Conservation (phyloP, 495 filamentous ascomycete genomes). For the Pseudevernia furfuracea region DNA sequence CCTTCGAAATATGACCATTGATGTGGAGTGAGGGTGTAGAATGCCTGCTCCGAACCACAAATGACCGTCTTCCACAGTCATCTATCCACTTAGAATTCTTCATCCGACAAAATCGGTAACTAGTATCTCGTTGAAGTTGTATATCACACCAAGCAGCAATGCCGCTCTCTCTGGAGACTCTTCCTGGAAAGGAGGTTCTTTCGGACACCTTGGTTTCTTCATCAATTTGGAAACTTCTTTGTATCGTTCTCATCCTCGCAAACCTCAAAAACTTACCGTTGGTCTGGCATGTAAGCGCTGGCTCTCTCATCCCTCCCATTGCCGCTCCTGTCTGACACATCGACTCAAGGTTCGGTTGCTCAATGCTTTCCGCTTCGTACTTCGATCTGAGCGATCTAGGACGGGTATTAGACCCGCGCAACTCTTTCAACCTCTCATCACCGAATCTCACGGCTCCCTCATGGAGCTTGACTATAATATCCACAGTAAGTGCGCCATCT, state of each 20-base stretch:
- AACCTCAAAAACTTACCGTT: slow-evolving; percentile 57
- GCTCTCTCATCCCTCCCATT: neutral
- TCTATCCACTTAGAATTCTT: neutral
- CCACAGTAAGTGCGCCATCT: slow-evolving; percentile 36
- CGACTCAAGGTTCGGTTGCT: slow-evolving; percentile 41
- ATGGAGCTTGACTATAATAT: slow-evolving; percentile 58
- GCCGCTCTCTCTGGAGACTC: slow-evolving; percentile 14
- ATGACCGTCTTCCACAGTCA: neutral
- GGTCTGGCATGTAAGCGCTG: slow-evolving; percentile 52
- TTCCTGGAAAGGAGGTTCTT: slow-evolving; percentile 17
- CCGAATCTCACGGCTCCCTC: slow-evolving; percentile 42
- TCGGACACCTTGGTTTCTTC: slow-evolving; percentile 18
- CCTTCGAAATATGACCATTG: neutral
- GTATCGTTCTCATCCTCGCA: slow-evolving; percentile 44
- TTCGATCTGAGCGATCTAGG: slow-evolving; percentile 15
- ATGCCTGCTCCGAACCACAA: neutral
- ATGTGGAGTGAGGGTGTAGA: neutral
- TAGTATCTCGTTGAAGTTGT: neutral
- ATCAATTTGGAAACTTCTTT: slow-evolving; percentile 42
- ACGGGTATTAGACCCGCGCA: slow-evolving; percentile 16
- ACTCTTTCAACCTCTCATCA: slow-evolving; percentile 48
- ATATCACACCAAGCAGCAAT: slow-evolving; percentile 7
- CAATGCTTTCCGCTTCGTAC: slow-evolving; percentile 37
- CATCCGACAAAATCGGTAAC: neutral
- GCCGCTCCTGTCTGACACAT: slow-evolving; percentile 1